Percentiles rank a stretch among this genome's conserved stretches.
Evolutionary conservation across 2,329 filamentous ascomycete species (phyloP).

Genomic region (Epicoccum nigrum): DNA sequence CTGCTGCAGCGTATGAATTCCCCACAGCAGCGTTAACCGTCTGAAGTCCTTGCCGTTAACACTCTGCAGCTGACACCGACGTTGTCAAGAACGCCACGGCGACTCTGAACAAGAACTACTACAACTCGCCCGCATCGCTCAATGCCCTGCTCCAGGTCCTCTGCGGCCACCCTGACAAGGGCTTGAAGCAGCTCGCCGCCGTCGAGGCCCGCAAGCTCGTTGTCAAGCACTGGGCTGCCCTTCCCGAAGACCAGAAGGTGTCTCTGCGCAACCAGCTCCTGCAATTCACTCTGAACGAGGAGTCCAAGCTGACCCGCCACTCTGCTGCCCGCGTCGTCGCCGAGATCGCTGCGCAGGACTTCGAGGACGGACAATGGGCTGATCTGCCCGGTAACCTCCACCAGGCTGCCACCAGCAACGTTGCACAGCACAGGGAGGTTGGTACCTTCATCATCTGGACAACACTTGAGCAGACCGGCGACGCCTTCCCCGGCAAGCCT

Average conservation of each 20-base stretch:
- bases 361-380: conserved; percentile 83
- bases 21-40: neutral
- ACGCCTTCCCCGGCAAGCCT: conserved; percentile 82
- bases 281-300: conserved; percentile 81
- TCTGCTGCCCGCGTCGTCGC: conserved; percentile 87
- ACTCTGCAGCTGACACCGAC: conserved; percentile 70
- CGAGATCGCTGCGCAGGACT: conserved; percentile 82
- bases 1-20: conserved; percentile 78
- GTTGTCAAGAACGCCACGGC: conserved; percentile 85
- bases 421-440: conserved; percentile 82
- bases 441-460: conserved; percentile 93
- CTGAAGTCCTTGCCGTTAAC: conserved; percentile 40
- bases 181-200: conserved; percentile 85
- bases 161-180: conserved; percentile 72
- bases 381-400: conserved; percentile 81
- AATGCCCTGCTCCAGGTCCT: conserved; percentile 87
- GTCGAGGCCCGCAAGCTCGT: conserved; percentile 87
- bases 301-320: conserved; percentile 77
- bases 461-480: conserved; percentile 84
- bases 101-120: conserved; percentile 91
- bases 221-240: conserved; percentile 80
- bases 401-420: conserved; percentile 76
- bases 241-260: conserved; percentile 76
- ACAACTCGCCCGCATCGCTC: conserved; percentile 82
- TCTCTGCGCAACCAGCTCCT: conserved; percentile 82